These are phyloP conservation scores for Seiridium cupressi DNA, from an alignment of 2,329 filamentous ascomycete genomes.

Conservation along the genomic window DNA sequence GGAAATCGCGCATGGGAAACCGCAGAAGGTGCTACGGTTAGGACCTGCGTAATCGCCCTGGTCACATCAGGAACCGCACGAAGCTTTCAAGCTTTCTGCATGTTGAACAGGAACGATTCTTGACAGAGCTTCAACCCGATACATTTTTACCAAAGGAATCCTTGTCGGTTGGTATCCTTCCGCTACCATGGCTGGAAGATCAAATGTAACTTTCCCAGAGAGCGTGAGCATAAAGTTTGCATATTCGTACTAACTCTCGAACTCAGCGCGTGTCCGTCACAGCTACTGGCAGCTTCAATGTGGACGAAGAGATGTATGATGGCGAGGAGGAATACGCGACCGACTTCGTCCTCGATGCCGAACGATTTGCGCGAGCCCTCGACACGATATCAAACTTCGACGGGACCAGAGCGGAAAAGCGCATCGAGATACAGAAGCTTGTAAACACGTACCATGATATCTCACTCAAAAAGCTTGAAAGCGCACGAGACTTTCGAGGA, in stretches of 20 bases:
- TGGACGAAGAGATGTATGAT: constrained; percentile 10
- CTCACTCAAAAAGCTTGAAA: constrained; percentile 42
- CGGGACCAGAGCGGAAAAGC: constrained; percentile 51
- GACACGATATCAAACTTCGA: constrained; percentile 66
- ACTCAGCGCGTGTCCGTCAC: constrained; percentile 1
- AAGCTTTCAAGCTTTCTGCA: too few relatives aligned
- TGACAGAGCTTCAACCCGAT: too few relatives aligned
- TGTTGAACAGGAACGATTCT: too few relatives aligned
- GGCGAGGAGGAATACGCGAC: neutral
- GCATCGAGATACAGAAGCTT: constrained; percentile 66
- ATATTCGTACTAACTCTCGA: neutral
- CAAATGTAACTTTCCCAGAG: neutral
- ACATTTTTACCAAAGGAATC: neutral
- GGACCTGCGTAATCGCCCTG: too few relatives aligned
- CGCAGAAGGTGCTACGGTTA: too few relatives aligned
- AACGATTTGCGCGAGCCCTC: constrained; percentile 79
- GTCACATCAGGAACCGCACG: too few relatives aligned
- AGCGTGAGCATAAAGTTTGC: neutral
- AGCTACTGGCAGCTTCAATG: constrained; percentile 3
- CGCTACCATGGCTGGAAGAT: neutral
- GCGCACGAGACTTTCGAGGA: constrained; percentile 22
- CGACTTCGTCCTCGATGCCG: constrained; percentile 63
- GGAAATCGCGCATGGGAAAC: too few relatives aligned
- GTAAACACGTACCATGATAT: constrained; percentile 63
- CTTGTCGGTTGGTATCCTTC: neutral